Base-by-base conservation (phyloP, 768 basidiomycete genomes). In the Lactarius evosmus region DNA sequence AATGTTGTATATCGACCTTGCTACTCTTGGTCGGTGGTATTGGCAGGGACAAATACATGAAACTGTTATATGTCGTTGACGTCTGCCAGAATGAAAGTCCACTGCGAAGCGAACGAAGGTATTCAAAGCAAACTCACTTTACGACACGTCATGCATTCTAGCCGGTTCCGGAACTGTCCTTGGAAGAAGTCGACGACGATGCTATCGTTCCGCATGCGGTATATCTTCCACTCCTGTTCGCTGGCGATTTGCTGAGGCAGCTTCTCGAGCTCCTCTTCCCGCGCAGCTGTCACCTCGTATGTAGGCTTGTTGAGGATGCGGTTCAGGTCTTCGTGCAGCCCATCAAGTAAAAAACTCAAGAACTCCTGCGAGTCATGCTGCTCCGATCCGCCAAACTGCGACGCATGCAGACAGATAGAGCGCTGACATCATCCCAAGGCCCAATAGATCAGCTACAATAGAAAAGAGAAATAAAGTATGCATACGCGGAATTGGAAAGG, bases 301-400 rank as follows among this genome's bases (percentile, higher is more conserved):
- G 77, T 74, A 4, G 88, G 88, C 69, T 88, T 91, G n/a, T 82
- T 75, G 58, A 95, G 79, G 25, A 98, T 85, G 19, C 89, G 85
- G 72, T 99, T 99, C 52, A 98, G 75, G 73, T 98, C 97, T 75
- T 99, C 97, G 71, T 99, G 97, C 58, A 99, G 75, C 1, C 95
- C 95, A 71, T 98, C 97, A 60, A 99, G 80, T 30, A 99, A 81
- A 79, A 96, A 95, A 27, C 86, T 91, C 44, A 99, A 79, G 75
- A 98, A 97, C 76, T 99, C 96, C 74, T 98, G 97, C 25, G 95
- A 95, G 75, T 99, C 96, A 70, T 99, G 96, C 73, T 99, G 96
- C 69, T 95, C 88, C 17, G 86, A 82, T 2, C 92, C 93, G 36
- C 84, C 83, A 74, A 96, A 97, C 72, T 92, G 89, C 8, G 80